These are phyloP conservation scores for Brassica hybrid DNA, from an alignment of 441 rosid genomes.

Conservation along the genomic window DNA sequence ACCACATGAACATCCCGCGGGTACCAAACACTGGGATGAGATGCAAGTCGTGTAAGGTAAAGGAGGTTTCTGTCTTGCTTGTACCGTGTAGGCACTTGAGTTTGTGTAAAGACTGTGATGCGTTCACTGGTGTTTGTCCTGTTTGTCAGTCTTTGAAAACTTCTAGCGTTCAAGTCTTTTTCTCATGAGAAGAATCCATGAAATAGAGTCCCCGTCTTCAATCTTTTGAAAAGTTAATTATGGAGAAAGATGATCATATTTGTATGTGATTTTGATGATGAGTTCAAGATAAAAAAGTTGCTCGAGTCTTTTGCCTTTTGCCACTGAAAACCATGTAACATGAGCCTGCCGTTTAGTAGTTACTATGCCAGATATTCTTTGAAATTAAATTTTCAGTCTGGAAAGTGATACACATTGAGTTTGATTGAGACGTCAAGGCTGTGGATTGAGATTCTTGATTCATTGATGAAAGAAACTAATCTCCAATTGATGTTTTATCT, in stretches of 20 bases:
- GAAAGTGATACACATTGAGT: neutral
- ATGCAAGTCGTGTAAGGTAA: slow-evolving; percentile 70
- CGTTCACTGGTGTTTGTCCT: slow-evolving; percentile 62
- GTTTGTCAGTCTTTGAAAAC: slow-evolving; percentile 76
- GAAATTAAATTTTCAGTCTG: neutral
- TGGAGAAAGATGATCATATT: slow-evolving; percentile 26
- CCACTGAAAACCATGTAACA: neutral
- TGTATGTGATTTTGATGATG: slow-evolving; percentile 22
- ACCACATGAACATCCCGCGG: slow-evolving; percentile 52
- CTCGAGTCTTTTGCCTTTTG: neutral
- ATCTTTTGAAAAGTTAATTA: slow-evolving; percentile 12
- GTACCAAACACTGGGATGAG: slow-evolving; percentile 44
- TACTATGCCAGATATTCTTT: neutral
- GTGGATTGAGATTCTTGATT: neutral
- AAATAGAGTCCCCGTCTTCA: neutral
- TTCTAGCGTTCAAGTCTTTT: slow-evolving; percentile 58
- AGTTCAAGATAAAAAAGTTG: neutral
- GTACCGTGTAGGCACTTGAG: slow-evolving; percentile 89
- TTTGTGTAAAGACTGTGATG: slow-evolving; percentile 79
- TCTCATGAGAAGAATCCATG: slow-evolving; percentile 29
- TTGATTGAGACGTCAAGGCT: neutral
- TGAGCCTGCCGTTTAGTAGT: neutral
- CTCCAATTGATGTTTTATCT: neutral
- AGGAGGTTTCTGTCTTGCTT: slow-evolving; percentile 68
- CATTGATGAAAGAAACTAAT: neutral